Percentiles rank a stretch among this genome's conserved stretches.
Conservation (phyloP, 2,329 filamentous ascomycete species). For the Hymenoscyphus albidus region DNA sequence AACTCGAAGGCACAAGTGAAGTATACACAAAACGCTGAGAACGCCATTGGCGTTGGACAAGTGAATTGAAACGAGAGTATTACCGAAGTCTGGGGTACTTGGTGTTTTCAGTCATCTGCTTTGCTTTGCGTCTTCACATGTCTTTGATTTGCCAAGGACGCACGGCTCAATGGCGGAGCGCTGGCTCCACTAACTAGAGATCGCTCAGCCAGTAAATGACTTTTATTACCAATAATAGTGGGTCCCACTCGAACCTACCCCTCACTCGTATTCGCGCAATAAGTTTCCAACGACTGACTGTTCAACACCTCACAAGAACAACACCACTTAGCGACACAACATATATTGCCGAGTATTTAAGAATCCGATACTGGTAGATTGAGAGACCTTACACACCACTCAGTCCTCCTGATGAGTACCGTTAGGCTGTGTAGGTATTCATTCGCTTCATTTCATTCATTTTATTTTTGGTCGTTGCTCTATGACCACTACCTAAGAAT, state of each 20-base stretch:
- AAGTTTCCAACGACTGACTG: background rate
- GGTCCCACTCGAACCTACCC: background rate
- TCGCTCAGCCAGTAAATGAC: background rate
- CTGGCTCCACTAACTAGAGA: background rate
- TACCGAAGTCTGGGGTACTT: background rate
- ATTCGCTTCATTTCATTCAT: too few species aligned
- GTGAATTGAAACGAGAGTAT: background rate
- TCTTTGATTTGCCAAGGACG: background rate
- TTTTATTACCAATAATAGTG: background rate
- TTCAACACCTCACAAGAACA: background rate
- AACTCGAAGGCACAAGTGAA: background rate
- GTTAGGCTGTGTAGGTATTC: too few species aligned
- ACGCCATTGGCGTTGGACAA: background rate
- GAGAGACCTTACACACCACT: background rate
- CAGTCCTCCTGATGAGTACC: background rate
- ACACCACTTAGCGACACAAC: background rate
- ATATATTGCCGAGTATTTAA: background rate
- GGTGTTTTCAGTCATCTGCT: constrained; percentile 2
- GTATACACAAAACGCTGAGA: background rate
- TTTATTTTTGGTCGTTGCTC: too few species aligned
- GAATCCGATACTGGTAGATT: background rate
- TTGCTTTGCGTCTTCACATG: background rate
- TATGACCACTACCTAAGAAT: background rate
- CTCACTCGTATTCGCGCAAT: background rate
- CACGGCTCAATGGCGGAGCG: background rate